Evolutionary conservation across 1,284 basidiomycete species (phyloP), one percentile per base, ranked within the genome.

Genomic region (Cystobasidiaceae sp.): DNA sequence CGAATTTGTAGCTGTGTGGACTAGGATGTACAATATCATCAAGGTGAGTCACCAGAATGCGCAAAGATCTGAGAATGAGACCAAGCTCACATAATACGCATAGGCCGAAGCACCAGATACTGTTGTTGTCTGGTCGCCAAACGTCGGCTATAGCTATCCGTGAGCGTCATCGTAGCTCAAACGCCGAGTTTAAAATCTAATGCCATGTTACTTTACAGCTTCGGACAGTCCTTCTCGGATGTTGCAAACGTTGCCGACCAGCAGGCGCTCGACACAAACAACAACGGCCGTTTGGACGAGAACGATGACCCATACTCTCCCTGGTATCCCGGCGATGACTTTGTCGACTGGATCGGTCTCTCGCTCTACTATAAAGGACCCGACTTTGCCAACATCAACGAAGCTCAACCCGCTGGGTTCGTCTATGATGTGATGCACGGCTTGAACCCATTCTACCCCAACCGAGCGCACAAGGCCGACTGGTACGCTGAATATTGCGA

Each of bases 331-430:
- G 75, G 75, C 5, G 74, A 74, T 56, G 67, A 70, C 23, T 51
- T 66, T n/a, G 74, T 76, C 34, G 75, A 76, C 66, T 75, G 74
- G 73, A 71, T 71, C 51, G 75, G 74, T 4, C 34, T 76, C 28
- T 74, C 73, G 17, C 66, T 72, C 51, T 74, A 67, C 41, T 67
- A 62, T 55, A 64, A 56, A 25, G 54, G 54, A 30, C 44, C 57
- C 23, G 46, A 59, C 25, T 50, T 56, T 28, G 62, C 70, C 37
- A 45, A 45, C 8, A 41, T 50, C 28, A 73, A 73, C 63, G 44
- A 61, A 30, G 37, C 43, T 2, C 72, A 73, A 61, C 33, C 54
- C 2, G 15, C 23, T 5, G 69, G 69, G 25, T 72, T 70, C 66
- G 45, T 66, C 19, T 49, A 49, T 43, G 39, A 57, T 28, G 28